These are phyloP conservation scores for Aspergillus terreus DNA, from an alignment of 2,329 filamentous ascomycete genomes.

Conservation along the genomic window DNA sequence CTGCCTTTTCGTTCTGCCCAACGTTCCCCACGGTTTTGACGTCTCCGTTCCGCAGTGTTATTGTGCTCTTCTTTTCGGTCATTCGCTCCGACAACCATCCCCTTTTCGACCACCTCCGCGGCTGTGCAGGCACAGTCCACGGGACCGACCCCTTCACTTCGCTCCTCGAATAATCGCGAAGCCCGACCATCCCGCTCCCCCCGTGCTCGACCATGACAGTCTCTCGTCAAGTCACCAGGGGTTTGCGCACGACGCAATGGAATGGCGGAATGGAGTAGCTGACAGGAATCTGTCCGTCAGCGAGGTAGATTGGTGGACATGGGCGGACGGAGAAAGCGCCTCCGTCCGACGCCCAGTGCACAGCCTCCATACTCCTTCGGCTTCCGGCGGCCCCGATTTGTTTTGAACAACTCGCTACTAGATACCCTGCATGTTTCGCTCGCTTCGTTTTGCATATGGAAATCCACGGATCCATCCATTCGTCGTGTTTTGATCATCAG, in stretches of 20 bases:
- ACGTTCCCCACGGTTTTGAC: background rate
- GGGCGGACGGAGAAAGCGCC: no score
- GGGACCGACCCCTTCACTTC: background rate
- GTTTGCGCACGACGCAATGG: background rate
- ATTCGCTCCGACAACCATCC: conserved; percentile 7
- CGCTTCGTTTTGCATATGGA: conserved; percentile 1
- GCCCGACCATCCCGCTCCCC: background rate
- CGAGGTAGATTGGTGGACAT: no score
- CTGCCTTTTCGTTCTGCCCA: conserved; percentile 1
- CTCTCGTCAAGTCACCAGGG: background rate
- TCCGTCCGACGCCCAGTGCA: no score
- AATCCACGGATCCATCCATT: conserved; percentile 2
- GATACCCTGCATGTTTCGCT: conserved; percentile 1
- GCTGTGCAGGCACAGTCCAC: conserved; percentile 17
- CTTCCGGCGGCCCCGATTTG: background rate
- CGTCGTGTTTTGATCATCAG: background rate
- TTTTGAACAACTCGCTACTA: background rate
- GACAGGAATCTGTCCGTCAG: no score
- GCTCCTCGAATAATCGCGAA: background rate
- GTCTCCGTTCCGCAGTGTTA: conserved; percentile 5
- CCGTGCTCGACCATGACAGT: no score
- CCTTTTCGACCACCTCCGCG: background rate
- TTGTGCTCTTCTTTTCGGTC: conserved; percentile 5
- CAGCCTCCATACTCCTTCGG: no score
- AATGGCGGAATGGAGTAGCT: background rate